These are phyloP conservation scores for Microbotryomycetes sp. DNA, from an alignment of 1,284 basidiomycete genomes.

Conservation along the genomic window DNA sequence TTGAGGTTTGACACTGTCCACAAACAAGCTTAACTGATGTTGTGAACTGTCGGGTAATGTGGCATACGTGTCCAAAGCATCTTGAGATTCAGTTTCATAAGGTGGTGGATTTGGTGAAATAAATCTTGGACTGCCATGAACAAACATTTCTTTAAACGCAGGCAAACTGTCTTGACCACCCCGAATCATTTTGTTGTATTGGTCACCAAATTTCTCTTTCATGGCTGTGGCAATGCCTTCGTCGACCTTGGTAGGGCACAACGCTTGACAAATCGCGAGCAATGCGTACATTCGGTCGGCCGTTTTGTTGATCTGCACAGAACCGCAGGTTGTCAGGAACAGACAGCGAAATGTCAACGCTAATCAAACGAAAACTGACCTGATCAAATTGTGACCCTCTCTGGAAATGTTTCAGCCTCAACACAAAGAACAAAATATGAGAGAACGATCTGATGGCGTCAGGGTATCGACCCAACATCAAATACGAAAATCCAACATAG, in stretches of 20 bases:
- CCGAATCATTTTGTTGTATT: slow-evolving; percentile 72
- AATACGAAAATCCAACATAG: slow-evolving; percentile 93
- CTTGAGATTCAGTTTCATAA: slow-evolving; percentile 67
- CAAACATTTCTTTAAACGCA: slow-evolving; percentile 89
- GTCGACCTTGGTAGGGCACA: slow-evolving; percentile 79
- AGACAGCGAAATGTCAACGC: neutral
- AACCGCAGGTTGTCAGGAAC: no score
- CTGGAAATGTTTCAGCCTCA: slow-evolving; percentile 45
- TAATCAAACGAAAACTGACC: slow-evolving; percentile 46
- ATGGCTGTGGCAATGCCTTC: slow-evolving; percentile 91
- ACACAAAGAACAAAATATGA: slow-evolving; percentile 83
- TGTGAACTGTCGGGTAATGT: slow-evolving; percentile 63
- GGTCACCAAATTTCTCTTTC: slow-evolving; percentile 88
- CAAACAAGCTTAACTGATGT: slow-evolving; percentile 76
- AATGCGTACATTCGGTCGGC: slow-evolving; percentile 97
- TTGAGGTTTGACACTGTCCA: slow-evolving; percentile 69
- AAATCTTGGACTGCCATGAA: slow-evolving; percentile 93
- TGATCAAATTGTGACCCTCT: slow-evolving; percentile 90
- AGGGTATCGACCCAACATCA: slow-evolving; percentile 87
- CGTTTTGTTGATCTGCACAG: slow-evolving; percentile 79
- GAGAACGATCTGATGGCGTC: slow-evolving; percentile 92
- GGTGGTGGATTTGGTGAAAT: slow-evolving; percentile 81
- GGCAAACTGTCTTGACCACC: slow-evolving; percentile 68
- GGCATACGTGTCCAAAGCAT: slow-evolving; percentile 42
- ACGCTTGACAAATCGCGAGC: slow-evolving; percentile 83